Conservation (phyloP, 176 grass and related monocot genomes). For the Avena eriantha region DNA sequence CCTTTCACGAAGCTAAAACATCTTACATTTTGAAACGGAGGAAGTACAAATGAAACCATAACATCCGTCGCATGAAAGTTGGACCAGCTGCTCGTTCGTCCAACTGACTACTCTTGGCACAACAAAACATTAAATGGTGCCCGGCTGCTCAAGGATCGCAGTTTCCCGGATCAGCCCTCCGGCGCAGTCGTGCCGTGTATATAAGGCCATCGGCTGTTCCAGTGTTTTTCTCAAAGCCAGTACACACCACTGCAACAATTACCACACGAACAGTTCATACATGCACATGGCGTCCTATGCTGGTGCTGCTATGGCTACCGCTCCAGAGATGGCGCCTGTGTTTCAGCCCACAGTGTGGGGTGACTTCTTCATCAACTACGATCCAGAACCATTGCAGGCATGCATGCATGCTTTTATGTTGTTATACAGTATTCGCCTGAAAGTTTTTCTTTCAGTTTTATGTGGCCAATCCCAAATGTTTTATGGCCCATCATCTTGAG, state of each 20-base stretch:
- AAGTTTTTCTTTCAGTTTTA: neutral
- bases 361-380: constrained; percentile 47
- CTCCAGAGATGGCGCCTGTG: neutral
- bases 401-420: neutral
- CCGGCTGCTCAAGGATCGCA: neutral
- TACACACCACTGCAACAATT: neutral
- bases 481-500: neutral
- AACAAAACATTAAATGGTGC: neutral
- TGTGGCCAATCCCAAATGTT: neutral
- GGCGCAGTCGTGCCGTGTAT: neutral
- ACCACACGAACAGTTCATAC: neutral
- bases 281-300: constrained; percentile 4
- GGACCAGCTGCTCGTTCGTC: neutral
- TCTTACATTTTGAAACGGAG: too few species aligned
- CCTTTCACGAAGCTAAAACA: too few species aligned
- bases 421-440: neutral
- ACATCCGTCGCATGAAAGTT: neutral
- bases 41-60: too few species aligned
- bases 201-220: neutral
- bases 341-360: constrained; percentile 41
- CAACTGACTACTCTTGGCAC: neutral
- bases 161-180: neutral
- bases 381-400: constrained; percentile 36
- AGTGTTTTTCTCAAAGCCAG: neutral
- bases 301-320: neutral